Evolutionary conservation across 352 stramenopile genomes (phyloP).

Genomic region (Phytopythium vexans): DNA sequence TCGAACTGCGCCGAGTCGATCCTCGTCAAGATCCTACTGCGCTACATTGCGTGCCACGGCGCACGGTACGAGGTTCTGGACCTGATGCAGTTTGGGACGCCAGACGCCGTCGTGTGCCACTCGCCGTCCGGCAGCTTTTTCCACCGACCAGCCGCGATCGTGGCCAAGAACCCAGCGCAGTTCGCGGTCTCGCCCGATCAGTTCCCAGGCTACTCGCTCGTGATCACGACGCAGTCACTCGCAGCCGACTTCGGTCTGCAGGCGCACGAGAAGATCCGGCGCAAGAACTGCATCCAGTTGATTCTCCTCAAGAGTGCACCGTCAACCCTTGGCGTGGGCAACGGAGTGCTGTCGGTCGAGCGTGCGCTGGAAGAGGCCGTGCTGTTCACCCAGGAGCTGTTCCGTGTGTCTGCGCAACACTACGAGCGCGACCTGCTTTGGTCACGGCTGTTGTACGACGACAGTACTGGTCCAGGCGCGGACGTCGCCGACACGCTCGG

Average conservation of each 20-base stretch:
- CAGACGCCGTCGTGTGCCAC: slow-evolving; percentile 77
- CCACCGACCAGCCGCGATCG: slow-evolving; percentile 39
- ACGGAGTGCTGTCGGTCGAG: slow-evolving; percentile 51
- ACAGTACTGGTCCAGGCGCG: slow-evolving; percentile 39
- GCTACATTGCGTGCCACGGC: slow-evolving; percentile 83
- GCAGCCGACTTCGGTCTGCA: slow-evolving; percentile 23
- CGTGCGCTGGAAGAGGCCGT: slow-evolving; percentile 72
- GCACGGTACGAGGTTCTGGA: slow-evolving; percentile 81
- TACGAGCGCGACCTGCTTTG: slow-evolving; percentile 86
- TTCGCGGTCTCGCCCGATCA: slow-evolving; percentile 15
- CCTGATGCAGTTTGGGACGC: slow-evolving; percentile 81
- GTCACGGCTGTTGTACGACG: slow-evolving; percentile 77
- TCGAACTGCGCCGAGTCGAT: slow-evolving; percentile 72
- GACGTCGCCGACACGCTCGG: slow-evolving; percentile 53
- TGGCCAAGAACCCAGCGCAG: slow-evolving; percentile 16
- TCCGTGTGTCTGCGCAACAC: slow-evolving; percentile 73
- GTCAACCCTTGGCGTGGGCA: slow-evolving; percentile 36
- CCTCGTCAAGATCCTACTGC: slow-evolving; percentile 72
- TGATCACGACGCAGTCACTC: slow-evolving; percentile 75
- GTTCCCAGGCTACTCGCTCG: slow-evolving; percentile 57
- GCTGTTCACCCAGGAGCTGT: slow-evolving; percentile 73
- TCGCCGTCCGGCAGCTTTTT: slow-evolving; percentile 78
- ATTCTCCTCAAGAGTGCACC: slow-evolving; percentile 52
- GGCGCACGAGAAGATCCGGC: slow-evolving; percentile 36
- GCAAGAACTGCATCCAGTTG: slow-evolving; percentile 70